Base-by-base conservation (phyloP, 2,329 filamentous ascomycete genomes). In the Pestalotiopsis sp. region DNA sequence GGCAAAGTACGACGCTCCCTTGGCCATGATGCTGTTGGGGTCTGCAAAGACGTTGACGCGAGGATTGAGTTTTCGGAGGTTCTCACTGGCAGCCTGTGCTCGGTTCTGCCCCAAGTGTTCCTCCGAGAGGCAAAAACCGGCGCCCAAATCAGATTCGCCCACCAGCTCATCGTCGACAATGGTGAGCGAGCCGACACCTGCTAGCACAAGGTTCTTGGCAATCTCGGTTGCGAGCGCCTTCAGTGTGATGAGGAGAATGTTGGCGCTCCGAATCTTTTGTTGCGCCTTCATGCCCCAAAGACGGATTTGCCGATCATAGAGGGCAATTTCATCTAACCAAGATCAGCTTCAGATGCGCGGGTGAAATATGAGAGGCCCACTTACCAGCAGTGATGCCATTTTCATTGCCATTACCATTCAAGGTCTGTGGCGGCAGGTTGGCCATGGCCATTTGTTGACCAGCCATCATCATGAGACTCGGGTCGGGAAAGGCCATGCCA, bases 201-300 rank as follows among this genome's bases (percentile, higher is more conserved):
- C 95, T 2, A 99, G 89, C 20, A 98, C 95, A 25, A 99, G 90
- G 78, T 98, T 99, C 85, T 99, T 99, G 71, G 96, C 95, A 67
- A 98, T 92, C 82, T 99, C 96, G 78, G 95, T 97, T 68, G 93
- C 94, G 17, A 99, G 88, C 0, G 93, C 94, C 77, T 92, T 93
- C 80, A 97, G 90, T 38, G 91, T 94, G 73, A 99, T 91, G 71
- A 99, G 89, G 60, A 98, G 90, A 74, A 99, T 92, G 76, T 94
- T 94, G 69, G 96, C 94, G 69, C 89, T 92, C 74, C 95, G 93
- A 68, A 99, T 94, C 78, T 92, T 94, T 79, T 97, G 92, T 80
- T 99, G 96, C 6, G 96, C 96, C 76, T 96, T 91, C 77, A 98
- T 93, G 58, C 96, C 96, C 96, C 96, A 99, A 38, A 99, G 90